A percentile compares a stretch with the other conserved stretches of the same genome.
Evolutionary conservation across 345 rosid genomes (phyloP).

Genomic region (Eucalyptus urophylla): DNA sequence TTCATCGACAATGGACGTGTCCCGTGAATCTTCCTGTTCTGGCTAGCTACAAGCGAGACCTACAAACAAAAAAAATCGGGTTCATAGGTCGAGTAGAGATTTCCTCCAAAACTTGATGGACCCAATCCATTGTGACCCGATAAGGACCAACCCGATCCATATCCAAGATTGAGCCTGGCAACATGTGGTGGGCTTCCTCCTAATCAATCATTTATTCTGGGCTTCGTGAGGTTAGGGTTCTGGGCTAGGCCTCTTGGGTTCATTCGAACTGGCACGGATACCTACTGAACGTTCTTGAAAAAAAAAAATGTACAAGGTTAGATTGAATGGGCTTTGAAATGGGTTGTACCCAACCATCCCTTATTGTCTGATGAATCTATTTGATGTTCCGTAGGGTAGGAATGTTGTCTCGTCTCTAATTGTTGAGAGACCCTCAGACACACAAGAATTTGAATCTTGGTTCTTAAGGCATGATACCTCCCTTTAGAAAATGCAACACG

Average conservation of each 20-base stretch:
- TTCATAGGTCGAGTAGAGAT: not conserved
- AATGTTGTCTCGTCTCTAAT: too few species aligned
- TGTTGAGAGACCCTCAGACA: too few species aligned
- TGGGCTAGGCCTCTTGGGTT: not conserved
- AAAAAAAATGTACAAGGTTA: not conserved
- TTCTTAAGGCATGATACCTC: too few species aligned
- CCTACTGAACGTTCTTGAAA: not conserved
- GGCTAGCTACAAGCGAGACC: not conserved
- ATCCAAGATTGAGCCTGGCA: not conserved
- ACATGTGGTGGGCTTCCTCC: not conserved
- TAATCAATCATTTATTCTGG: not conserved
- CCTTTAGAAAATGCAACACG: too few species aligned
- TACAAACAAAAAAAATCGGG: not conserved
- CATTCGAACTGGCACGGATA: not conserved
- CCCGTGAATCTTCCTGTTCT: not conserved
- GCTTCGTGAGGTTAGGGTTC: not conserved
- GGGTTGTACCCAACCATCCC: too few species aligned
- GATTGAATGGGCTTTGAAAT: too few species aligned
- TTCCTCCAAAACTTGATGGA: not conserved
- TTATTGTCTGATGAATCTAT: too few species aligned
- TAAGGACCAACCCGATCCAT: too few species aligned
- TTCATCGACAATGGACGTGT: fast-evolving
- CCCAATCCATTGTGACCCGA: not conserved
- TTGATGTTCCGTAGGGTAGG: too few species aligned
- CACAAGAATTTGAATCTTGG: too few species aligned